Evolutionary conservation across 2,329 filamentous ascomycete genomes (phyloP).

Genomic region (Cercospora sp.): DNA sequence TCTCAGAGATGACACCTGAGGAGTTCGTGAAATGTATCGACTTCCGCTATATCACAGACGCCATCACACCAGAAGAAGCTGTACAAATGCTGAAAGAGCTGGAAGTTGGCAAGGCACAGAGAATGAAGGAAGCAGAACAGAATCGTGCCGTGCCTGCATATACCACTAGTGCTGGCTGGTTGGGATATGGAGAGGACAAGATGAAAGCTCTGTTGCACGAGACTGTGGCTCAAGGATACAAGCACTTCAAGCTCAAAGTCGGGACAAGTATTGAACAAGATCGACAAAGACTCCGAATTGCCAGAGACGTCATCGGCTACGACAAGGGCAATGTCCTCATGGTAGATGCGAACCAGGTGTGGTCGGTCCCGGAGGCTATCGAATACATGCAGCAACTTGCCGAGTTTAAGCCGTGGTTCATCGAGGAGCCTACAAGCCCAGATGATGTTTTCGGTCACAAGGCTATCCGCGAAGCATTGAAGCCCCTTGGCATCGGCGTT

Average conservation of each 20-base stretch:
- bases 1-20: conserved; percentile 85
- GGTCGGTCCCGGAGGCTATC: conserved; percentile 87
- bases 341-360: conserved; percentile 89
- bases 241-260: conserved; percentile 89
- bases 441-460: conserved; percentile 89
- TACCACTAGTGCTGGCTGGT: conserved; percentile 86
- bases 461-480: conserved; percentile 76
- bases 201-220: conserved; percentile 73
- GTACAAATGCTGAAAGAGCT: conserved; percentile 66
- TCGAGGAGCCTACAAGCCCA: conserved; percentile 88
- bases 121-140: conserved; percentile 71
- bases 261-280: conserved; percentile 73
- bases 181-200: conserved; percentile 87
- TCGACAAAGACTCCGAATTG: conserved; percentile 67
- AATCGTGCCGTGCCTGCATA: conserved; percentile 82
- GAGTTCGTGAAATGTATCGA: conserved; percentile 87
- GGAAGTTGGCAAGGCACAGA: conserved; percentile 66
- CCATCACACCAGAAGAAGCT: conserved; percentile 83
- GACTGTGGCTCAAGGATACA: conserved; percentile 74
- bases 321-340: conserved; percentile 83
- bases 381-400: conserved; percentile 79
- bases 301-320: conserved; percentile 76
- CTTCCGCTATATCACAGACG: conserved; percentile 92
- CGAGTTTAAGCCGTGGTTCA: conserved; percentile 80
- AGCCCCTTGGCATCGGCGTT: conserved; percentile 73